Base-by-base conservation (phyloP, 768 basidiomycete species). In the Mycena indigotica region DNA sequence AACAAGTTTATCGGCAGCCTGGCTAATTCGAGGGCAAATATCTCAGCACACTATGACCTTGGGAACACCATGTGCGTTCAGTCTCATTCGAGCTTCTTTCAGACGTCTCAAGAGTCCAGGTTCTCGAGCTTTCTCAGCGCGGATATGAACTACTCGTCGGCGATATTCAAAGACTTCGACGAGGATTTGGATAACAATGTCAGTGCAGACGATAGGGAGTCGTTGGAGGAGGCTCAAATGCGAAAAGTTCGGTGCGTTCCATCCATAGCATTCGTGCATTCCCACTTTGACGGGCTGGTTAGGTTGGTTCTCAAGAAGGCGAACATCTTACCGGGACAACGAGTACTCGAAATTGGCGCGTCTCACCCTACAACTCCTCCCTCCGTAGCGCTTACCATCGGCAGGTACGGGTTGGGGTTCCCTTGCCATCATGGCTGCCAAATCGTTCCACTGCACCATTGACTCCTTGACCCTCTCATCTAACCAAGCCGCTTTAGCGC, bases 91-190 rank as follows among this genome's bases (percentile, higher is more conserved):
- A 5, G 16, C 25, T 28, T 16, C 38, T 41, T 49, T 16, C n/a
- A 21, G 21, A 44, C n/a, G 41, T 23, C 13, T 23, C 23, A 6
- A 8, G 41, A 10, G 10, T 10, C 35, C 29, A 60, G 48, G 46
- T 65, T 48, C 26, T 41, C 56, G 64, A 69, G 71, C 23, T 75
- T 80, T 69, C 66, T 80, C 28, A 77, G 76, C 2, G 64, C 70
- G 29, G 83, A 84, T 64, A 84, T 84, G 82, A 83, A 81, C 23
- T 84, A 84, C 66, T 82, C 80, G 3, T 81, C 80, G 59, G 82
- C 75, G 5, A 80, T 84, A 65, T 83, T 80, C 67, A 40, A 45
- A 28, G 57, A 63, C 29, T 63, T 50, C 45, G 56, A 63, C 21
- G 71, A 75, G 1, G 72, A 76, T 28, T 70, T 82, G n/a, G 77